phyloP scores from a whole-genome alignment of 345 rosid species.

The Bruguiera parviflora region DNA sequence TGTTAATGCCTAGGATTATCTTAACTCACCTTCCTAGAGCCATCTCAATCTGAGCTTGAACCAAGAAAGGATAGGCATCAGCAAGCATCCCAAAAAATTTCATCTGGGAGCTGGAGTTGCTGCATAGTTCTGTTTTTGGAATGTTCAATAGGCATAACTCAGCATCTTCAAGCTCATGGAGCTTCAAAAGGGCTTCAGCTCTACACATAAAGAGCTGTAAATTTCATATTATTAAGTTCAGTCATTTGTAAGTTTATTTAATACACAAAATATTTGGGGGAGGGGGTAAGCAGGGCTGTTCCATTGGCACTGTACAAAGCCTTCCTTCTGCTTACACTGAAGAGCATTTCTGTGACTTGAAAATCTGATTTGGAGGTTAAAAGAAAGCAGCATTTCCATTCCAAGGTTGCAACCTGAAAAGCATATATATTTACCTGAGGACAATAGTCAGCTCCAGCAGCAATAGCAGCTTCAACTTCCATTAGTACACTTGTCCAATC shows the following conservation, averaged over 20 bases:
- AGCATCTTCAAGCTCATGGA: conserved; percentile 76
- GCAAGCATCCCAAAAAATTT: conserved; percentile 71
- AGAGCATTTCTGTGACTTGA: background rate
- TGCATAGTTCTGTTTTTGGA: conserved; percentile 48
- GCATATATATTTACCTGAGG: conserved; percentile 55
- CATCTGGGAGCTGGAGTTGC: conserved; percentile 38
- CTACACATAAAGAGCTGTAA: conserved; percentile 94
- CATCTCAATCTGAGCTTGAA: conserved; percentile 81
- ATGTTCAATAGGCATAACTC: conserved; percentile 39
- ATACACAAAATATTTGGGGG: background rate
- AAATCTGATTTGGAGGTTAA: background rate
- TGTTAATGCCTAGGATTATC: conserved; percentile 10
- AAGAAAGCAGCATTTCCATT: background rate
- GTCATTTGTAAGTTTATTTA: conserved; percentile 12
- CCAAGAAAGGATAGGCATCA: conserved; percentile 71
- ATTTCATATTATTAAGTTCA: conserved; percentile 41
- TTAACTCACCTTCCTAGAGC: conserved; percentile 86
- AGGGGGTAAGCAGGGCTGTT: no score
- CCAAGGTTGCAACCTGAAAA: conserved; percentile 4
- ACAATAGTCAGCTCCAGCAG: conserved; percentile 80
- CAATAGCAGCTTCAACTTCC: conserved; percentile 67
- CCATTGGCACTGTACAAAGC: background rate
- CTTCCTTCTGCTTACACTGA: background rate
- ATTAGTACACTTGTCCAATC: conserved; percentile 69
- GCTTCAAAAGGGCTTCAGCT: conserved; percentile 90